phyloP scores from a whole-genome alignment of 2,329 filamentous ascomycete genomes.

The Parascedosporium putredinis region DNA sequence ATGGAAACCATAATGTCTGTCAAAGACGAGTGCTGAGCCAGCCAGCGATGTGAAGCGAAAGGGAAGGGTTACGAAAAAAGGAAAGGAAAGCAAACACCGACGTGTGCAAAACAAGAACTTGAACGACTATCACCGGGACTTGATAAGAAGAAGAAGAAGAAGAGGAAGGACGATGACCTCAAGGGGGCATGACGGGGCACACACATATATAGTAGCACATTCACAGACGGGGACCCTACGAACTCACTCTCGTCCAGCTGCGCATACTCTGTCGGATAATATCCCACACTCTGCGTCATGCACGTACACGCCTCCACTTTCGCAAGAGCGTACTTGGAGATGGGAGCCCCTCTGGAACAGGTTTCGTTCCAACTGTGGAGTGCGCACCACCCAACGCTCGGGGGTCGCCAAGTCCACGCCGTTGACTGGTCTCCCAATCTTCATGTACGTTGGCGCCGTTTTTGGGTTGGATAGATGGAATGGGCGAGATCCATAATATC shows the following conservation, averaged over 20 bases:
- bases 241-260: neutral
- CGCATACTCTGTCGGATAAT: no score
- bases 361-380: neutral
- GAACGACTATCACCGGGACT: no score
- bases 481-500: no score
- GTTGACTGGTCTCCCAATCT: neutral
- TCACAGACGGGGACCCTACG: neutral
- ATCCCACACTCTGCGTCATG: no score
- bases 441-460: neutral
- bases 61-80: neutral
- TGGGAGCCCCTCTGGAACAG: neutral
- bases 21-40: neutral
- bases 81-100: no score
- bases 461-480: no score
- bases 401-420: neutral
- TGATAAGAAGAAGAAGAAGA: neutral
- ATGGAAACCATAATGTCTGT: conserved; percentile 2
- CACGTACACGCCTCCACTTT: no score
- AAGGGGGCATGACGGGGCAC: neutral
- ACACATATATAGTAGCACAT: neutral
- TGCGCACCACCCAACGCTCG: neutral
- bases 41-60: neutral
- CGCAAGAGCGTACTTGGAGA: no score
- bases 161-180: neutral
- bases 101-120: no score